These are phyloP conservation scores for Trametes cinnabarina DNA, from an alignment of 768 basidiomycete species.

Conservation along the genomic window DNA sequence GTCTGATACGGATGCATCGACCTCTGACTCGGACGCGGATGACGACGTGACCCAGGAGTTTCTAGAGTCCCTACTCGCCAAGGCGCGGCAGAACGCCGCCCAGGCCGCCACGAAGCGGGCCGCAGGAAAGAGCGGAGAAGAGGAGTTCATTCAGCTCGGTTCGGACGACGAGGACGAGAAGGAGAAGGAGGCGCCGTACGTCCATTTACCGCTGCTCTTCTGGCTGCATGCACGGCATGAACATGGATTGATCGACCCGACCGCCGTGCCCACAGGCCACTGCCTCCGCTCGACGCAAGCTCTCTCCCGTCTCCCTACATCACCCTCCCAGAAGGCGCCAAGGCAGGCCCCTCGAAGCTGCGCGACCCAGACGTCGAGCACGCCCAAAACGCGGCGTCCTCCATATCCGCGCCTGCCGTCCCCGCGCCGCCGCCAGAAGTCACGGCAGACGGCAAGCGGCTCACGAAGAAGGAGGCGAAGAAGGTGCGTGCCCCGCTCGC, in stretches of 20 bases:
- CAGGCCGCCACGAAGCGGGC: slow-evolving; percentile 15
- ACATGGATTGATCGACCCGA: too few relatives aligned
- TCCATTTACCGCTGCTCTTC: too few relatives aligned
- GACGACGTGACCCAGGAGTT: slow-evolving; percentile 54
- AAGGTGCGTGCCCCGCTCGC: slow-evolving; percentile 45
- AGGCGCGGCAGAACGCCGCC: slow-evolving; percentile 52
- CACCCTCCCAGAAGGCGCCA: slow-evolving; percentile 40
- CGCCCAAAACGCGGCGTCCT: slow-evolving; percentile 51
- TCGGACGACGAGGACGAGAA: slow-evolving; percentile 23
- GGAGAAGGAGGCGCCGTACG: slow-evolving; percentile 23
- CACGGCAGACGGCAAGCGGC: slow-evolving; percentile 57
- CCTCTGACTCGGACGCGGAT: slow-evolving; percentile 31
- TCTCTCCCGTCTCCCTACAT: slow-evolving; percentile 65
- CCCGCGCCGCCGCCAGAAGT: slow-evolving; percentile 62
- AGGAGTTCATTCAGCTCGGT: slow-evolving; percentile 54
- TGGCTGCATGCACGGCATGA: too few relatives aligned
- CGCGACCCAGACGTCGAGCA: slow-evolving; percentile 63
- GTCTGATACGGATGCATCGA: slow-evolving; percentile 4
- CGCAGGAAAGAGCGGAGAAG: slow-evolving; percentile 36
- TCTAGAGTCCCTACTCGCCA: slow-evolving; percentile 60
- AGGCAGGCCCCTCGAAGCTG: slow-evolving; percentile 45
- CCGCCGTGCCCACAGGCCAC: slow-evolving; percentile 41
- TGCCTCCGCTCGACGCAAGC: slow-evolving; percentile 69
- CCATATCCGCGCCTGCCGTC: slow-evolving; percentile 50
- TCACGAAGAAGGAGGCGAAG: slow-evolving; percentile 73